Evolutionary conservation across 2,329 filamentous ascomycete genomes (phyloP).

Genomic region (Pestalotiopsis sp.): DNA sequence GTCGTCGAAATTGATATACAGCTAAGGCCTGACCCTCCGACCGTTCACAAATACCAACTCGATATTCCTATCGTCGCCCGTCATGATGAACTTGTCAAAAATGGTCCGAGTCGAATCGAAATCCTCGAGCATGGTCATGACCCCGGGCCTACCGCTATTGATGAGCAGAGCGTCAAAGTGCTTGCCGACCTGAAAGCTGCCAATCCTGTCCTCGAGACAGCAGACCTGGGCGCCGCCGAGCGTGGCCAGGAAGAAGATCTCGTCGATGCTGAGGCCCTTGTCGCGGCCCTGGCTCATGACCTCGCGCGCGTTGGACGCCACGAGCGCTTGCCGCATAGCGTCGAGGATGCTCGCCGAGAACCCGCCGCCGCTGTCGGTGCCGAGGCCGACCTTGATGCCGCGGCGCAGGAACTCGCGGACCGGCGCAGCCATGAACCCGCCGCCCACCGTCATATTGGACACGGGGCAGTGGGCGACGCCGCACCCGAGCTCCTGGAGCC

Average conservation of each 20-base stretch:
- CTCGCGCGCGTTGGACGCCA: constrained; percentile 54
- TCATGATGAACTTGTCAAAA: constrained; percentile 69
- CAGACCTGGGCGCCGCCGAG: constrained; percentile 63
- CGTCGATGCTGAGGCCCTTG: constrained; percentile 48
- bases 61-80: constrained; percentile 66
- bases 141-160: constrained; percentile 38
- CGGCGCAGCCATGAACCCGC: constrained; percentile 64
- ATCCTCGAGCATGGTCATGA: constrained; percentile 57
- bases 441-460: constrained; percentile 64
- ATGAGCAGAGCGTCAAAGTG: constrained; percentile 64
- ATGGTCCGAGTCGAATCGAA: constrained; percentile 47
- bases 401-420: constrained; percentile 58
- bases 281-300: constrained; percentile 42
- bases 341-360: constrained; percentile 63
- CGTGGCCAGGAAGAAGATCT: constrained; percentile 64
- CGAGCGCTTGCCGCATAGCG: constrained; percentile 60
- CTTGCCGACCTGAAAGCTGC: constrained; percentile 61
- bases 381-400: constrained; percentile 67
- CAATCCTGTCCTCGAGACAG: constrained; percentile 53
- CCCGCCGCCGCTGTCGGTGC: constrained; percentile 67
- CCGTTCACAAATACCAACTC: constrained; percentile 56
- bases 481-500: constrained; percentile 50
- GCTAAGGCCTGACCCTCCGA: constrained; percentile 29
- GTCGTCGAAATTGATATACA: not conserved
- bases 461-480: constrained; percentile 68